Base-by-base conservation (phyloP, 2,329 filamentous ascomycete species). In the Tolypocladium ophioglossoides region DNA sequence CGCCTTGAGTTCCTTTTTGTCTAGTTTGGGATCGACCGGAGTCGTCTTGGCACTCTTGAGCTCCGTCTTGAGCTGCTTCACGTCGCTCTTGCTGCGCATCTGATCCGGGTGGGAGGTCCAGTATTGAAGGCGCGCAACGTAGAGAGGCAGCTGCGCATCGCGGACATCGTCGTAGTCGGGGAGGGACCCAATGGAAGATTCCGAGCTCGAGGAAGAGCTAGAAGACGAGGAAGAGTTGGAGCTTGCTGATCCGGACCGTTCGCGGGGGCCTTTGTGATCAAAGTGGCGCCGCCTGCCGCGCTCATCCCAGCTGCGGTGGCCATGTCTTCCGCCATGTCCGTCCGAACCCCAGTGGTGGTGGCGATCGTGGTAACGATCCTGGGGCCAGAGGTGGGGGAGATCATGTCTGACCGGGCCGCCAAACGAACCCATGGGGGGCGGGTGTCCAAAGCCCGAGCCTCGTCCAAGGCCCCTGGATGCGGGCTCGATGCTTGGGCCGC, bases 61-160 rank as follows among this genome's bases (percentile, higher is more conserved):
- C 30, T 78, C 69, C 14, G 70, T 62, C 37, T 66, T 71, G 3
- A 78, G 65, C 30, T 68, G 60, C 46, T 69, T 67, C 3, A 82
- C 64, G 30, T 72, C 71, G 6, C 70, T 68, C 56, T 68, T 75
- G 10, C 74, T 79, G 57, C 78, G 72, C 7, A 72, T 70, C 51
- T 77, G 69, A 0, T 79, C 73, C 0, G 79, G 78, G 39, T 74
- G 69, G 10, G 72, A 65, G 2, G 79, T 70, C 78, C 79, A 83
- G 9, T 69, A 64, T 24, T 69, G 59, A 18, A 84, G 68, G 4
- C 71, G 71, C 14, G 69, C 62, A 48, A 71, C 71, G 16, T 75
- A 73, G 1, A 75, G 56, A 2, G 77, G 73, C 1, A 83, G 68
- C 62, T 82, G 78, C 20, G 68, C 61, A 52, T 75, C 74, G 14